phyloP scores from a whole-genome alignment of 352 stramenopile genomes.

The Pythium oligandrum region DNA sequence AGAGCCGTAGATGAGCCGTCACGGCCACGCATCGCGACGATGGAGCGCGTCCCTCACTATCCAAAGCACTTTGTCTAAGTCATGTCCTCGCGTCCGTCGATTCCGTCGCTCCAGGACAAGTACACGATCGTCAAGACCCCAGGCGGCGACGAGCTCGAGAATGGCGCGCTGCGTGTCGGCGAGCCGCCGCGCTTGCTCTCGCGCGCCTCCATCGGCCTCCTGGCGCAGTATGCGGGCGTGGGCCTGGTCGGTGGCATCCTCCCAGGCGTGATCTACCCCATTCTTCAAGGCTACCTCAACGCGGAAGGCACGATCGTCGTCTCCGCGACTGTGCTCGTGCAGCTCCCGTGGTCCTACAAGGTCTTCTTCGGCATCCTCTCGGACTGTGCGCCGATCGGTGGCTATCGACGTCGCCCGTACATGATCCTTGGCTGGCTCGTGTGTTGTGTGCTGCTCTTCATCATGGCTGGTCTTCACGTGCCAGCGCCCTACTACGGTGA shows the following conservation, averaged over 20 bases:
- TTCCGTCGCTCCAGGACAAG: no score
- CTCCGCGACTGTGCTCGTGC: constrained; percentile 35
- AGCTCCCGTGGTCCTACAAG: constrained; percentile 46
- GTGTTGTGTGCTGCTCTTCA: constrained; percentile 24
- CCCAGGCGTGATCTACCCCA: constrained; percentile 37
- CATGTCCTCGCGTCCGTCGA: no score
- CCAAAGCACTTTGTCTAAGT: no score
- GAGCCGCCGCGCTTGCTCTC: constrained; percentile 28
- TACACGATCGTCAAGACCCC: no score
- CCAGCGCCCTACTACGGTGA: constrained; percentile 35
- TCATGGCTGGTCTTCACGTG: constrained; percentile 24
- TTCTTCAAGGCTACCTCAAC: constrained; percentile 44
- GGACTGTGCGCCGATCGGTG: constrained; percentile 40
- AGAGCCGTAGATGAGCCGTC: no score
- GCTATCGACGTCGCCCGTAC: constrained; percentile 38
- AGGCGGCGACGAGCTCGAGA: no score
- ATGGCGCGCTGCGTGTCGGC: constrained; percentile 23
- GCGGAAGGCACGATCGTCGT: constrained; percentile 37
- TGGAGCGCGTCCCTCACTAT: no score
- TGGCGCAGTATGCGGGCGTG: constrained; percentile 46
- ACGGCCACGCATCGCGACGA: no score
- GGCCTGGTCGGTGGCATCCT: constrained; percentile 34
- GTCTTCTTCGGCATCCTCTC: constrained; percentile 41
- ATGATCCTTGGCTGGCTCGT: constrained; percentile 40
- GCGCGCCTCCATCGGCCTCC: constrained; percentile 29